Evolutionary conservation across 176 grass and related monocot genomes (phyloP), one percentile per base, ranked within the genome.

Genomic region (Poa annua): DNA sequence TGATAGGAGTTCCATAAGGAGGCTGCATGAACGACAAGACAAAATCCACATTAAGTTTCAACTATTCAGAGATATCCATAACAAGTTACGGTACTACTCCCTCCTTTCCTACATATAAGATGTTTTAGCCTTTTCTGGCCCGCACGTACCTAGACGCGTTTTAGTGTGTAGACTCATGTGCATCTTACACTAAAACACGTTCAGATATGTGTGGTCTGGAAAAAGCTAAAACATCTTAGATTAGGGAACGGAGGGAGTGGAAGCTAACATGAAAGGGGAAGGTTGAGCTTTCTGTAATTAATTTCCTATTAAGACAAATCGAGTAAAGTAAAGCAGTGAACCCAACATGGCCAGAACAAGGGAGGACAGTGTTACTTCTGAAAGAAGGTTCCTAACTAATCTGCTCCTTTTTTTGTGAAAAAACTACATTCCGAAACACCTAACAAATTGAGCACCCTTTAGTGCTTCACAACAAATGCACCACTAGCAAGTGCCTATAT

Each of bases 1-100:
- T 29, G 44, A 91, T 75, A 75, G 88, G 84, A 82, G 90, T 94
- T 61, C 95, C 95, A 8, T 20, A 75, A 62, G 92, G 44, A 45
- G 92, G 92, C 95, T 97, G 84, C 60, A 85, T 74, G 5, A 81
- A 81, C 11, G 16, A 33, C 7, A 54, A 56, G 33, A 53, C 0
- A 53, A 69, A 65, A 22, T 39, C 36, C 9, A 32, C 44, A 74
- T 45, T 0, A 45, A 32, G 34, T 75, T 75, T 50, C 62, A 11
- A 16, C 4, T 48, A 38, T 4, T 24, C 25, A 34, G 6, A 35
- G 22, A 68, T 41, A 76, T 24, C 4, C 24, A 22, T 69, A 76
- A n/a, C 33, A 51, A n/a, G 57, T n/a, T 21, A 65, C n/a, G 3
- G 19, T 35, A 13, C 59, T 29, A 12, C 2, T 36, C 3, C 35